Percentiles rank a stretch among this genome's conserved stretches.
Conservation (phyloP, 441 rosid species). For the Francoa sonchifolia region DNA sequence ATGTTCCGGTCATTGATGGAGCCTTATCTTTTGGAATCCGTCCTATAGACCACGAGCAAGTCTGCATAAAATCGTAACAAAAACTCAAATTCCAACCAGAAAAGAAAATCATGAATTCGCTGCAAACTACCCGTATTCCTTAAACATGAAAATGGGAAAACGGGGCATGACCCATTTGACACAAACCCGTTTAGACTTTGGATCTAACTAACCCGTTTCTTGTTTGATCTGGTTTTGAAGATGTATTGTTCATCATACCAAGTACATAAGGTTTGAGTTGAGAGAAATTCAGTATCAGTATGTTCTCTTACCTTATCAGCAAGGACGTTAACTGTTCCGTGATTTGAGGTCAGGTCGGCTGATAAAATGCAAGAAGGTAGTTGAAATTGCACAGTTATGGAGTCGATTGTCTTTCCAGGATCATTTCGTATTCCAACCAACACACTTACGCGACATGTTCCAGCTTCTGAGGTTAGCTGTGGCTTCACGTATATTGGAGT, state of each 20-base stretch:
- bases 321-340: constrained; percentile 62
- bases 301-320: constrained; percentile 88
- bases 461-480: constrained; percentile 65
- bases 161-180: too few relatives aligned
- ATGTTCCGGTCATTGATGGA: constrained; percentile 67
- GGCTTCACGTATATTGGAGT: constrained; percentile 83
- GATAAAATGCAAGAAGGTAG: constrained; percentile 62
- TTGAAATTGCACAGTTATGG: constrained; percentile 60
- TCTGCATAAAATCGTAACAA: constrained; percentile 29
- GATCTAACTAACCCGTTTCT: too few relatives aligned
- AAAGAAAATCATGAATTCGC: neutral
- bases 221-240: too few relatives aligned
- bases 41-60: constrained; percentile 78
- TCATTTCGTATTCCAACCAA: constrained; percentile 75
- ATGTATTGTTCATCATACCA: too few relatives aligned
- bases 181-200: too few relatives aligned
- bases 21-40: constrained; percentile 73
- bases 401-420: constrained; percentile 73
- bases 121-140: neutral
- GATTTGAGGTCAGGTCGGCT: constrained; percentile 81
- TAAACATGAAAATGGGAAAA: too few relatives aligned
- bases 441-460: constrained; percentile 55
- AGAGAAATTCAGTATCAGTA: too few relatives aligned
- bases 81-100: constrained; percentile 3
- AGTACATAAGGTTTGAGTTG: too few relatives aligned